phyloP scores from a whole-genome alignment of 2,329 filamentous ascomycete genomes.

The Bertia moriformis region DNA sequence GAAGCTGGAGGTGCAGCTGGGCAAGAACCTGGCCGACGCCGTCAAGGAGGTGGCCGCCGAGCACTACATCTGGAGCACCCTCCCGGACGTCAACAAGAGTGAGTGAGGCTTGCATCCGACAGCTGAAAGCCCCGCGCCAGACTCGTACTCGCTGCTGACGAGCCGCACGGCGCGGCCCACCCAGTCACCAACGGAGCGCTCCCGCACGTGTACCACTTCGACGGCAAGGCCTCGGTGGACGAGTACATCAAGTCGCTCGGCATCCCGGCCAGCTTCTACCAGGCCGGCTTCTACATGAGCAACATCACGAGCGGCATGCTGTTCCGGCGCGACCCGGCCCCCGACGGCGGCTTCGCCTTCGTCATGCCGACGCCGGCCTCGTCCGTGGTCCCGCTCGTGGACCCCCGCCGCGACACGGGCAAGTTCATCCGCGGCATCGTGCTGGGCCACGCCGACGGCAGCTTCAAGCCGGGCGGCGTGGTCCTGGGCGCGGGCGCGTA shows the following conservation, averaged over 20 bases:
- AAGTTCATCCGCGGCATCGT: conserved; percentile 21
- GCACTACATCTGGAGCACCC: conserved; percentile 29
- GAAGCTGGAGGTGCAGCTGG: conserved; percentile 26
- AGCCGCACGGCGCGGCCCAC: conserved; percentile 2
- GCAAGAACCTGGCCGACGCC: conserved; percentile 29
- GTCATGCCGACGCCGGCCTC: conserved; percentile 15
- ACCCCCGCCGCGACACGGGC: conserved; percentile 22
- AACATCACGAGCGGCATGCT: conserved; percentile 22
- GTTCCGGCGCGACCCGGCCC: conserved; percentile 12
- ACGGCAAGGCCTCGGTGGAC: conserved; percentile 39
- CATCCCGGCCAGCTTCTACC: conserved; percentile 34
- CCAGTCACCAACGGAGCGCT: conserved; percentile 23
- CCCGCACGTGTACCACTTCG: conserved; percentile 32
- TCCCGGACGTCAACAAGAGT: conserved; percentile 23
- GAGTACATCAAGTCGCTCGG: conserved; percentile 32
- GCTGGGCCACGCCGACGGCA: conserved; percentile 15
- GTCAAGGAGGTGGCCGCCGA: conserved; percentile 26
- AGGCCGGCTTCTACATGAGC: conserved; percentile 38
- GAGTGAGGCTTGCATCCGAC: conserved; percentile 6
- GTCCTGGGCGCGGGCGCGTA: conserved; percentile 24
- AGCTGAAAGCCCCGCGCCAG: conserved; percentile 1
- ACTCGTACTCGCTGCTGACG: no score
- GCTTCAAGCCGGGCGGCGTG: no score
- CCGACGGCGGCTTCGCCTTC: conserved; percentile 13
- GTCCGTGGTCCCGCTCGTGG: conserved; percentile 20